phyloP scores from a whole-genome alignment of 2,329 filamentous ascomycete genomes.

The Neodidymelliopsis sp. region DNA sequence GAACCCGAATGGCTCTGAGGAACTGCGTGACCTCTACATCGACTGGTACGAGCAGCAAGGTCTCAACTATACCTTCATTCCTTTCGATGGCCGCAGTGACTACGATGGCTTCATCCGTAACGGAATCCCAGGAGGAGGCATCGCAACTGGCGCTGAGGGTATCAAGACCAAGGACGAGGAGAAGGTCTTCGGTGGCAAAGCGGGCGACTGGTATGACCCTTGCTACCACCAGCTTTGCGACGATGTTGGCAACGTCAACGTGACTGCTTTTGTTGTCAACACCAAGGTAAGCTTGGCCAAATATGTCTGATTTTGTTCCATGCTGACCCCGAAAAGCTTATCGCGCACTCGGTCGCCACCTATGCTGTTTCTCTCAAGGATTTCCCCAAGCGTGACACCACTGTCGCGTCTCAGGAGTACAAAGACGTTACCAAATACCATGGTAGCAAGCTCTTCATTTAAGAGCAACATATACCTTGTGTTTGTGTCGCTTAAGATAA shows the following conservation, averaged over 20 bases:
- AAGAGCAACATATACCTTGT: neutral
- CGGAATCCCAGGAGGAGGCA: conserved; percentile 51
- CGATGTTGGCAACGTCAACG: conserved; percentile 48
- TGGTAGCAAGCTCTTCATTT: conserved; percentile 46
- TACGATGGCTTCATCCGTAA: conserved; percentile 53
- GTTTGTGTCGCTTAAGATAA: too few species aligned
- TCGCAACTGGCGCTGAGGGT: conserved; percentile 52
- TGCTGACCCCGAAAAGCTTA: conserved; percentile 35
- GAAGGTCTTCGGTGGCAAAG: conserved; percentile 48
- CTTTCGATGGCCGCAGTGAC: conserved; percentile 52
- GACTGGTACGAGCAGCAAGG: conserved; percentile 48
- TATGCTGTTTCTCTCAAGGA: conserved; percentile 46
- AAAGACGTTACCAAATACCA: conserved; percentile 39
- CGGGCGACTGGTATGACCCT: conserved; percentile 49
- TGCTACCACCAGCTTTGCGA: conserved; percentile 53
- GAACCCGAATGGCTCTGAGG: conserved; percentile 48
- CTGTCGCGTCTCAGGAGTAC: conserved; percentile 29
- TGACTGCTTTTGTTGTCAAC: conserved; percentile 50
- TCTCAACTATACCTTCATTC: conserved; percentile 49
- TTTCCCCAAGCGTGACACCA: conserved; percentile 42
- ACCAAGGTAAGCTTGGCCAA: conserved; percentile 38
- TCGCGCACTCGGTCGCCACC: conserved; percentile 48
- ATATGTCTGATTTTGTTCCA: neutral
- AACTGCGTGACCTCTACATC: conserved; percentile 49
- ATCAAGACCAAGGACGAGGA: conserved; percentile 51